These are phyloP conservation scores for Pseudogymnoascus sp. DNA, from an alignment of 2,329 filamentous ascomycete genomes.

Conservation along the genomic window DNA sequence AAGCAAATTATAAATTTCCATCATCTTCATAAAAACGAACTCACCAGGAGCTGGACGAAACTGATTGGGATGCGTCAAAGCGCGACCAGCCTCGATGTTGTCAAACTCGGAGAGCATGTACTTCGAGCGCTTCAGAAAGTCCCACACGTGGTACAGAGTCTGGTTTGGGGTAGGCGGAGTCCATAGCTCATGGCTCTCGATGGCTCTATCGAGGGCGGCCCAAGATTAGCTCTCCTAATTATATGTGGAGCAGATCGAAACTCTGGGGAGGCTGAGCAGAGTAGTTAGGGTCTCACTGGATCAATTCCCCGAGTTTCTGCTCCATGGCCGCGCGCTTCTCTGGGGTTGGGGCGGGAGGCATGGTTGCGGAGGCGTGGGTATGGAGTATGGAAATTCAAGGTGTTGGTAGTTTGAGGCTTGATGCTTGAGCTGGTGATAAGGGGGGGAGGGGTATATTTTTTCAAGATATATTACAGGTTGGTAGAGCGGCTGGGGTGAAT, in stretches of 20 bases:
- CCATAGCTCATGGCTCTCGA: constrained; percentile 18
- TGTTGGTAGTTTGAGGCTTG: constrained; percentile 2
- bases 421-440: background rate
- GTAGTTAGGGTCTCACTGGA: background rate
- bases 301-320: background rate
- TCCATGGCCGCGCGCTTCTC: background rate
- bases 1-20: background rate
- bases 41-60: constrained; percentile 21
- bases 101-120: constrained; percentile 36
- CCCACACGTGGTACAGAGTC: constrained; percentile 33
- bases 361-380: background rate
- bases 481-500: background rate
- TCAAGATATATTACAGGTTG: background rate
- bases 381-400: background rate
- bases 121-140: constrained; percentile 34
- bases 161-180: constrained; percentile 22
- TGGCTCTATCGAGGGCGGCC: constrained; percentile 12
- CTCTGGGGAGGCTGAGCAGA: background rate
- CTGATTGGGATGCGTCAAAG: constrained; percentile 30
- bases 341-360: background rate
- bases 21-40: background rate
- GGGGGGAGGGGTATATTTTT: background rate
- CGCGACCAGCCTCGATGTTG: constrained; percentile 29
- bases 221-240: constrained; percentile 1
- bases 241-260: constrained; percentile 3